Evolutionary conservation across 2,329 filamentous ascomycete species (phyloP).

Genomic region (Fusarium irregulare): DNA sequence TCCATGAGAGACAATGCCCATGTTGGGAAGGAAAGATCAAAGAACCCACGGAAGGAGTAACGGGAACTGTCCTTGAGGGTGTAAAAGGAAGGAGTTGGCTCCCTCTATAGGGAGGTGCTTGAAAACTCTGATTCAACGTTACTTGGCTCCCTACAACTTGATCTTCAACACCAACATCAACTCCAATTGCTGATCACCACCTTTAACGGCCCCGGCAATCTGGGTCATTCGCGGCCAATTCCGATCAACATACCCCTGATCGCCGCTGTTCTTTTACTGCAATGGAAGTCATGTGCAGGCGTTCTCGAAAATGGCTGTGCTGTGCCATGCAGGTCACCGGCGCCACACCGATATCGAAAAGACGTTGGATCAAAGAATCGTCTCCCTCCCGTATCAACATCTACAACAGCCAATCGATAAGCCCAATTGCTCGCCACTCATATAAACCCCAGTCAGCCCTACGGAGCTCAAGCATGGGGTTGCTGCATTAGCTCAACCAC

Average conservation of each 20-base stretch:
- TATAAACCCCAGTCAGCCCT: slow-evolving; percentile 41
- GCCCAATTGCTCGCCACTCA: slow-evolving; percentile 31
- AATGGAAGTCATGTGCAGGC: slow-evolving; percentile 16
- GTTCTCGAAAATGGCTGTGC: slow-evolving; percentile 17
- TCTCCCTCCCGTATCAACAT: slow-evolving; percentile 9
- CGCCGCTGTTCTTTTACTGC: not conserved
- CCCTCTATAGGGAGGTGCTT: slow-evolving; percentile 18
- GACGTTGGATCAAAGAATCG: slow-evolving; percentile 19
- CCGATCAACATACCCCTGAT: slow-evolving; percentile 19
- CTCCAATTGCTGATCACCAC: not conserved
- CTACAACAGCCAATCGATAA: slow-evolving; percentile 13
- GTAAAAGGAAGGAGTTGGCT: slow-evolving; percentile 2
- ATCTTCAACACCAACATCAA: not conserved
- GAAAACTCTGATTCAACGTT: slow-evolving; percentile 20
- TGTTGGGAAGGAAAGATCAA: not conserved
- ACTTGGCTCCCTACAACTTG: slow-evolving; percentile 7
- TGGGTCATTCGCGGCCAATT: slow-evolving; percentile 16
- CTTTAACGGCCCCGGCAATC: slow-evolving; percentile 15
- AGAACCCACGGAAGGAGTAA: not conserved
- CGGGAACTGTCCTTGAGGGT: not conserved
- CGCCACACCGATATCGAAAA: slow-evolving; percentile 8
- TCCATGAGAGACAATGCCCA: not conserved
- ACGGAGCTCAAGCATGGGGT: slow-evolving; percentile 36
- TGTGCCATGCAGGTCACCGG: slow-evolving; percentile 16
- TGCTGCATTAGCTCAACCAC: slow-evolving; percentile 43